phyloP scores from a whole-genome alignment of 352 stramenopile genomes.

The Phytophthora rubi region DNA sequence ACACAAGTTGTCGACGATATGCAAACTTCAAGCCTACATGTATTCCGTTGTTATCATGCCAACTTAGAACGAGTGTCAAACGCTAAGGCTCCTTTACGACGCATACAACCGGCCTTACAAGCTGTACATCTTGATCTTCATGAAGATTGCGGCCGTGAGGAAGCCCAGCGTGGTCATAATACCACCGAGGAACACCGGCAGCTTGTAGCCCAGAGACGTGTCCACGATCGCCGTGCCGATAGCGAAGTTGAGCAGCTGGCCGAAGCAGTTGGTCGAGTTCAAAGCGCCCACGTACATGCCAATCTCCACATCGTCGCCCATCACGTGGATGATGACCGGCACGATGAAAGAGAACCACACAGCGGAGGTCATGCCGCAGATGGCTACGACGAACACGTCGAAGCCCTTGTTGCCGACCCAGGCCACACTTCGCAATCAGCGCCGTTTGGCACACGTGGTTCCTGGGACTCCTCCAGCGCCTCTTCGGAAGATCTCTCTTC shows the following conservation, averaged over 20 bases:
- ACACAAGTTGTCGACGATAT: background rate
- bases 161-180: conserved; percentile 42
- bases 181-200: conserved; percentile 40
- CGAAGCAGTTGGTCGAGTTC: conserved; percentile 53
- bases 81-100: conserved; percentile 16
- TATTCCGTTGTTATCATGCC: conserved; percentile 9
- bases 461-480: too few relatives aligned
- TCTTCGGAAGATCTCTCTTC: too few relatives aligned
- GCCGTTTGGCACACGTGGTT: too few relatives aligned
- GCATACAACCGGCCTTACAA: conserved; percentile 45
- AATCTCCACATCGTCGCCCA: conserved; percentile 31
- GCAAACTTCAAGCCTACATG: conserved; percentile 18
- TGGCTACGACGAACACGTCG: conserved; percentile 43
- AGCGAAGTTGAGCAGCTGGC: conserved; percentile 40
- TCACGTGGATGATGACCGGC: conserved; percentile 28
- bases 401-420: conserved; percentile 44
- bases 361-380: conserved; percentile 45
- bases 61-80: conserved; percentile 3
- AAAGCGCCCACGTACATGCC: conserved; percentile 53
- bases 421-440: too few relatives aligned
- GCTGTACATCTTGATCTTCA: conserved; percentile 67
- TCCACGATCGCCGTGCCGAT: conserved; percentile 34
- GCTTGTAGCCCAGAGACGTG: conserved; percentile 42
- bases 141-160: conserved; percentile 46
- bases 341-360: conserved; percentile 37